Conservation (phyloP, 2,329 filamentous ascomycete genomes). For the Camptophora hylomeconis region DNA sequence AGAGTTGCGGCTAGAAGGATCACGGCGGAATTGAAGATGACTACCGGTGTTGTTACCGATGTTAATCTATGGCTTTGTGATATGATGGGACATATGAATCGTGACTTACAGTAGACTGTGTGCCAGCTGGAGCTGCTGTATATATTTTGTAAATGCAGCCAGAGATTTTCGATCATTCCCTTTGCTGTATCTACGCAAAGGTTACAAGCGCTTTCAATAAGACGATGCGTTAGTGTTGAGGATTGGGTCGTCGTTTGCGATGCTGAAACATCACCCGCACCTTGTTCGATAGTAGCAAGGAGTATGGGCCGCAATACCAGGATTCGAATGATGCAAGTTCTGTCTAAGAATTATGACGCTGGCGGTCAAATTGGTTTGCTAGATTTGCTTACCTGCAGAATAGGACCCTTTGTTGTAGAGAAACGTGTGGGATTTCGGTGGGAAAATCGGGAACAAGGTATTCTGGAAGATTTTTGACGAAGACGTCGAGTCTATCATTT, state of each 20-base stretch:
- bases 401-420: slow-evolving; percentile 4
- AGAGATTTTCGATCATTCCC: slow-evolving; percentile 21
- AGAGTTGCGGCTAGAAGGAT: too few relatives aligned
- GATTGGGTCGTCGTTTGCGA: slow-evolving; percentile 1
- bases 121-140: slow-evolving; percentile 5
- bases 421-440: slow-evolving; percentile 2
- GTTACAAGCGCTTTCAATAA: slow-evolving; percentile 18
- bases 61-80: too few relatives aligned
- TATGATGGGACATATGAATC: too few relatives aligned
- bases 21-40: too few relatives aligned
- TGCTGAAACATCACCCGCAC: too few relatives aligned
- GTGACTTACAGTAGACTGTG: slow-evolving; percentile 5
- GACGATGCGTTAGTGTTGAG: slow-evolving; percentile 1
- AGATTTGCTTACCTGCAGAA: slow-evolving; percentile 3
- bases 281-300: not conserved
- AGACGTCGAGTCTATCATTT: slow-evolving; percentile 3
- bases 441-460: slow-evolving; percentile 2
- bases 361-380: too few relatives aligned
- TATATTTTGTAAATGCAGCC: slow-evolving; percentile 9
- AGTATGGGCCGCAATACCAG: slow-evolving; percentile 5
- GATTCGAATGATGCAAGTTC: slow-evolving; percentile 2
- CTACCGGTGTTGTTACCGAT: too few relatives aligned
- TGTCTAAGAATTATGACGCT: not conserved
- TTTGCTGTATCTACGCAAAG: slow-evolving; percentile 23
- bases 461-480: slow-evolving; percentile 2